A percentile compares a stretch with the other conserved stretches of the same genome.
Evolutionary conservation across 2,329 filamentous ascomycete species (phyloP).

Genomic region (Lasiodiplodia citricola): DNA sequence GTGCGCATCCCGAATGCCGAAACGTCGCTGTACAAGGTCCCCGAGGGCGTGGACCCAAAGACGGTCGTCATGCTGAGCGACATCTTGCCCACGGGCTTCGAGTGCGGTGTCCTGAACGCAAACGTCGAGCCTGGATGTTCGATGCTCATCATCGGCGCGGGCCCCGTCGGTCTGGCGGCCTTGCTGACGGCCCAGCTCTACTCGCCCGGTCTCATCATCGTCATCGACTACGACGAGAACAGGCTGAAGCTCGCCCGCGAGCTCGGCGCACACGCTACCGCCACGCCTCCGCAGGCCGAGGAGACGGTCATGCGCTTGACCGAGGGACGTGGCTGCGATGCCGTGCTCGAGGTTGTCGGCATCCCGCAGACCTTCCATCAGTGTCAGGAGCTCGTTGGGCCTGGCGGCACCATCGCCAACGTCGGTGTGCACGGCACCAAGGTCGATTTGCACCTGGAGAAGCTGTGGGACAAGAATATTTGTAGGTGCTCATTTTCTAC

Average conservation of each 20-base stretch:
- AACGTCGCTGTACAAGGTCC: constrained; percentile 54
- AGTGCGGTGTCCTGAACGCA: constrained; percentile 60
- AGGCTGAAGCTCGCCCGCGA: constrained; percentile 54
- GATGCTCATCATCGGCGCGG: constrained; percentile 61
- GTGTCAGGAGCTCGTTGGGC: constrained; percentile 59
- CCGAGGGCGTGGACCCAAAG: constrained; percentile 48
- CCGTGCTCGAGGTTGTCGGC: constrained; percentile 65
- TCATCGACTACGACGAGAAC: constrained; percentile 57
- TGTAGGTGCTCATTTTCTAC: constrained; percentile 41
- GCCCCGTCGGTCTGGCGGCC: constrained; percentile 62
- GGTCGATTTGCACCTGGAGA: constrained; percentile 59
- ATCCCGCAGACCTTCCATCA: constrained; percentile 59
- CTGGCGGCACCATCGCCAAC: constrained; percentile 62
- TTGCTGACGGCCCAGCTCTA: constrained; percentile 62
- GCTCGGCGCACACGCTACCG: constrained; percentile 55
- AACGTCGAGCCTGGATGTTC: constrained; percentile 58
- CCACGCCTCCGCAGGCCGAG: constrained; percentile 39
- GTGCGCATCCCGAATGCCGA: constrained; percentile 59
- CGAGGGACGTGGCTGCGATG: constrained; percentile 60
- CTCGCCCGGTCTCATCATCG: constrained; percentile 57
- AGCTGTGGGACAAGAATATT: constrained; percentile 61
- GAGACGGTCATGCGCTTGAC: constrained; percentile 52
- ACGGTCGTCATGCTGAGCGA: constrained; percentile 60
- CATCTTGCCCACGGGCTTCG: constrained; percentile 62
- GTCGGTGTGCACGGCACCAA: constrained; percentile 64